These are phyloP conservation scores for Phytophthora pisi DNA, from an alignment of 352 stramenopile genomes.

Conservation along the genomic window DNA sequence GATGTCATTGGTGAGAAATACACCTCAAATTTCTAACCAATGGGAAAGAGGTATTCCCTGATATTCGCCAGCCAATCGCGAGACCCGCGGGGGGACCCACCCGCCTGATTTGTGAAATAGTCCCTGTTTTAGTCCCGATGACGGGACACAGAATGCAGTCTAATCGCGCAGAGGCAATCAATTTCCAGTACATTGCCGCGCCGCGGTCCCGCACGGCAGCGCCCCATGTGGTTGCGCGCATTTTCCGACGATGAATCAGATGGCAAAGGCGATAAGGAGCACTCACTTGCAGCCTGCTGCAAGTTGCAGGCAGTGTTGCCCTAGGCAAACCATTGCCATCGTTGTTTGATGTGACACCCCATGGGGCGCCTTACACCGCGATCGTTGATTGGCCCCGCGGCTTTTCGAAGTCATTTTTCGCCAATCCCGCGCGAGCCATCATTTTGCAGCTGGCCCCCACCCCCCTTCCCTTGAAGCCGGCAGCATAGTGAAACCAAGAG, in stretches of 20 bases:
- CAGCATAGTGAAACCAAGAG: conserved; percentile 22
- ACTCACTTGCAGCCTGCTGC: neutral
- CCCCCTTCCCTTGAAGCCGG: conserved; percentile 11
- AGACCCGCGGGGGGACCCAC: neutral
- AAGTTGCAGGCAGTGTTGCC: neutral
- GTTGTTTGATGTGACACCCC: conserved; percentile 16
- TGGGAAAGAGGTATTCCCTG: neutral
- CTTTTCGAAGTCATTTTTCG: conserved; percentile 27
- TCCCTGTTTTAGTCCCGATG: neutral
- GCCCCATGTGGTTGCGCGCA: neutral
- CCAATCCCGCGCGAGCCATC: conserved; percentile 17
- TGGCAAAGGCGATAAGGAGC: neutral
- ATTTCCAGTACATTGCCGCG: neutral
- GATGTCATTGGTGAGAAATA: neutral
- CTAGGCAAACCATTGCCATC: neutral
- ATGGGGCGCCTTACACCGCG: conserved; percentile 9
- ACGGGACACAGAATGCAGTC: neutral
- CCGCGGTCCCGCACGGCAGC: too few relatives aligned
- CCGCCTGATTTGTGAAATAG: neutral
- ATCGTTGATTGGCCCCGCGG: conserved; percentile 5
- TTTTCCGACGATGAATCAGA: conserved; percentile 6
- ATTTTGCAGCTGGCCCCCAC: conserved; percentile 8
- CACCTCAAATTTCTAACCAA: neutral
- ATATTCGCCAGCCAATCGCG: neutral
- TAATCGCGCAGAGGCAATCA: neutral